phyloP scores from a whole-genome alignment of 768 basidiomycete genomes.

The Mycena haematopus region DNA sequence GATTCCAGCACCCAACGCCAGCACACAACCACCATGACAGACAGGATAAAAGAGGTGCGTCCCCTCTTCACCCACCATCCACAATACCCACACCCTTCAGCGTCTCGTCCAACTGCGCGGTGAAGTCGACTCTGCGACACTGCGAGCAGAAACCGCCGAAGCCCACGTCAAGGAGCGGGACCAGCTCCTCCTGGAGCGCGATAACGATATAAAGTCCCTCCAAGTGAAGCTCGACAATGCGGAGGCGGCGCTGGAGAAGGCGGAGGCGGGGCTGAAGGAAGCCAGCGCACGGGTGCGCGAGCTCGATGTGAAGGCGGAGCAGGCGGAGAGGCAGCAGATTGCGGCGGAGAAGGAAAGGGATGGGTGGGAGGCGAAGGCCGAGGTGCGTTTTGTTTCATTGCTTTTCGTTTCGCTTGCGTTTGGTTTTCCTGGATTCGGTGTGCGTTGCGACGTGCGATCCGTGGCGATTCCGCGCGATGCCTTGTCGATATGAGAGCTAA shows the following conservation, averaged over 20 bases:
- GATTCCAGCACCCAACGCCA: too few species aligned
- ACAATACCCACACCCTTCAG: not conserved
- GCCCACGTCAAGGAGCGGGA: not conserved
- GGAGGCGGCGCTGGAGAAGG: not conserved
- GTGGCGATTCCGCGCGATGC: too few species aligned
- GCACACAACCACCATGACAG: too few species aligned
- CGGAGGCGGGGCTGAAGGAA: not conserved
- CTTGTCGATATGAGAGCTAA: too few species aligned
- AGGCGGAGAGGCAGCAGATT: constrained; percentile 14
- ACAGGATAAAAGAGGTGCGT: not conserved
- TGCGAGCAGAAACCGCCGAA: not conserved
- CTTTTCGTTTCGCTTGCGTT: too few species aligned
- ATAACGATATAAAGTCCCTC: not conserved
- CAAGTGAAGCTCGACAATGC: not conserved
- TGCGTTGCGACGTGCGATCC: too few species aligned
- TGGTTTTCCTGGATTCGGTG: too few species aligned
- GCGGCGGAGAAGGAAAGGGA: constrained; percentile 21
- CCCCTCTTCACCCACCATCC: not conserved
- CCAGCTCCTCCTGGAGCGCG: not conserved
- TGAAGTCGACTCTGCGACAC: not conserved
- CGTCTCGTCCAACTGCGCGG: not conserved
- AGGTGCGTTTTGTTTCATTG: constrained; percentile 1
- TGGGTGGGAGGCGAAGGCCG: constrained; percentile 23
- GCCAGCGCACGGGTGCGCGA: not conserved
- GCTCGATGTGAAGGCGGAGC: constrained; percentile 18